Evolutionary conservation across 345 rosid species (phyloP), one percentile per base, ranked within the genome.

Genomic region (Odontarrhena argentea): DNA sequence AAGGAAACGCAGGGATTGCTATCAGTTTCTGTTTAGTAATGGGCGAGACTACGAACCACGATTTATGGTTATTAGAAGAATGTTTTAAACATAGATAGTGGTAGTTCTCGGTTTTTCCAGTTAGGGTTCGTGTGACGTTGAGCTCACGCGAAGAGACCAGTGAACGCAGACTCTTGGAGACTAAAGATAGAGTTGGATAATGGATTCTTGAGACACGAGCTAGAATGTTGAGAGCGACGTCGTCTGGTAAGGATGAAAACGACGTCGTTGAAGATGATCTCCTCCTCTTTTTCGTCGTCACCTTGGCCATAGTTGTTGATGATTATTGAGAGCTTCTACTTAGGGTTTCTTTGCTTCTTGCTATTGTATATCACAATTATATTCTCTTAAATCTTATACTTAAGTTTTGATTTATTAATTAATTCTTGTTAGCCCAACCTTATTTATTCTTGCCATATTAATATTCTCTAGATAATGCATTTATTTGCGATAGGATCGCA

Each of bases 221-320:
- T 9, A 89, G 43, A 60, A 80, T 73, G 70, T 80, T 83, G 13
- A 86, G 38, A 11, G 82, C 74, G 46, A 89, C 63, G 65, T 89
- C 96, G 60, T 79, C 54, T 7, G 96, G 85, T 24, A 86, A 79
- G n/a, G 63, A 30, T 0, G 88, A 89, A 45, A 86, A 83, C 24
- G 81, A 58, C 3, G 28, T 9, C 26, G 45, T 6, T 11, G 56
- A 30, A 22, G 36, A n/a, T n/a, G n/a, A n/a, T 22, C 9, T 34
- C n/a, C 9, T 54, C 41, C 3, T 54, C 58, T 34, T 22, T 14
- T 46, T 4, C 28, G 25, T 47, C 51, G 28, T 47, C 51, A 35
- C 35, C 9, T 41, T 54, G 7, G 30, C 32, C 57, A 13, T 7
- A 18, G 22, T 18, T 18, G 22, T 0, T 18, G 22, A 18, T 18